Base-by-base conservation (phyloP, 2,329 filamentous ascomycete genomes). In the Aspergillus flavus region DNA sequence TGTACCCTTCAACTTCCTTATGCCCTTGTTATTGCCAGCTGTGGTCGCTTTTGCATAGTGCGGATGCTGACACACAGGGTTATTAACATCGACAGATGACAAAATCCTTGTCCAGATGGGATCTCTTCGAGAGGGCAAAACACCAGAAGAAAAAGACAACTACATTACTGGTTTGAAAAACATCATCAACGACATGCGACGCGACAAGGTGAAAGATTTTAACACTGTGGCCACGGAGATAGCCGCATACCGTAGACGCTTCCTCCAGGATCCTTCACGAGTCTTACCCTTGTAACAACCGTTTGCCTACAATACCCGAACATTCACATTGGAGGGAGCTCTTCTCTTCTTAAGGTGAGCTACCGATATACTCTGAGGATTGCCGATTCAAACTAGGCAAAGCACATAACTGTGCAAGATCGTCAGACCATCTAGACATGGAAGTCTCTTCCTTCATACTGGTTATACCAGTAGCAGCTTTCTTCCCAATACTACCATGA, bases 81-180 rank as follows among this genome's bases (percentile, higher is more conserved):
- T 69, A 71, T 76, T 79, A 75, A 80, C 72, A 56, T 71, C 66
- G 61, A 68, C 74, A 84, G 82, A 84, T 78, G 82, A 84, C 70
- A 82, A 82, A 68, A 82, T 84, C 34, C 76, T 84, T 53, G 75
- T 82, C 58, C 78, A 83, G 65, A 79, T 84, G 78, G 81, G 81
- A 59, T 79, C 81, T 32, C 73, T 80, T 30, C 76, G 77, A 60
- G 81, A 83, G 62, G 79, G 81, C 58, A 76, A 78, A 68, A 81
- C 80, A 50, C 72, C 78, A 64, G 75, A 80, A 73, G 78, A 81
- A 64, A 77, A 76, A 68, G 77, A 80, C 63, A 68, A 72, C 60
- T 84, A 82, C 65, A 72, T 80, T 57, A 70, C 75, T 58, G 82
- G 82, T 26, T 67, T 84, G 62, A 83, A 82, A 65, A 74, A 79